Conservation (phyloP, 176 grass and related monocot species). For the Lolium perenne region DNA sequence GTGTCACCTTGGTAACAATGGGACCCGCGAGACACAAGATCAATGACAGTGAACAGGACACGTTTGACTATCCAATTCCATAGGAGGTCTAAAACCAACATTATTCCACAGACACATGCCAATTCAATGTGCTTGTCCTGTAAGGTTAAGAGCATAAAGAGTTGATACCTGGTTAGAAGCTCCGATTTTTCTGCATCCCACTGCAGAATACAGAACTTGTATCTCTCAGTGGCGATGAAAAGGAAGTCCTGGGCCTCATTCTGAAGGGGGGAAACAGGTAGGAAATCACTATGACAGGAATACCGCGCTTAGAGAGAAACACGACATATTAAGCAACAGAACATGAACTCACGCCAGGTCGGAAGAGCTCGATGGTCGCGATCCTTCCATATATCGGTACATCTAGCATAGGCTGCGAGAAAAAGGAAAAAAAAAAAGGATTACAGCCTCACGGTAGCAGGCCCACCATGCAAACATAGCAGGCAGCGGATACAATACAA, state of each 20-base stretch:
- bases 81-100: neutral
- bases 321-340: neutral
- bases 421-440: neutral
- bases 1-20: neutral
- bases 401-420: conserved; percentile 88
- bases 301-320: neutral
- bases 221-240: conserved; percentile 96
- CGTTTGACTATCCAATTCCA: conserved; percentile 15
- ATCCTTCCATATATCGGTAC: conserved; percentile 98
- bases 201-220: conserved; percentile 96
- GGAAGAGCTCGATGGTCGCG: conserved; percentile 92
- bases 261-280: conserved; percentile 41
- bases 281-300: conserved; percentile 20
- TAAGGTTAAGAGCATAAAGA: neutral
- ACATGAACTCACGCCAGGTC: conserved; percentile 72
- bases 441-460: neutral
- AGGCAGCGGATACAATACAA: neutral
- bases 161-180: conserved; percentile 86
- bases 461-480: neutral
- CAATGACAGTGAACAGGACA: neutral
- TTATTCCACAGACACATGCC: neutral
- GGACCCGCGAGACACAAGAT: conserved; percentile 18
- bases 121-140: neutral
- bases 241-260: conserved; percentile 95
- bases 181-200: conserved; percentile 90